phyloP scores from a whole-genome alignment of 2,329 filamentous ascomycete genomes.

The Chrysosporium queenslandicum region DNA sequence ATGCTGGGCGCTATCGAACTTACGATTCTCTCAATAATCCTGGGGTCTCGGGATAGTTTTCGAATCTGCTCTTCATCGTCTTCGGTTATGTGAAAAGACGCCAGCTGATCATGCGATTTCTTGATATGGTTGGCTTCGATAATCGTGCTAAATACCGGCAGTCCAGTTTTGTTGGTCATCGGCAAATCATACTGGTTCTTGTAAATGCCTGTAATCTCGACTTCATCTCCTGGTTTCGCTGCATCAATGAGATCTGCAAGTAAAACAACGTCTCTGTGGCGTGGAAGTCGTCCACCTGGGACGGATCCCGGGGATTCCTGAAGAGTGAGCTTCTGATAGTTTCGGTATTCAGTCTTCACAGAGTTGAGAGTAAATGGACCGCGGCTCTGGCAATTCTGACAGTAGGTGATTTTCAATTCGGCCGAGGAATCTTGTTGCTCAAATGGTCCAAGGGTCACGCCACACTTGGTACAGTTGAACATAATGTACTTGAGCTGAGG shows the following conservation, averaged over 20 bases:
- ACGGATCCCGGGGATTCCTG: slow-evolving; percentile 97
- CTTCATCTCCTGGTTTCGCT: slow-evolving; percentile 94
- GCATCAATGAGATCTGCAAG: slow-evolving; percentile 95
- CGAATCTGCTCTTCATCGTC: slow-evolving; percentile 90
- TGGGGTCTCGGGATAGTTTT: slow-evolving; percentile 73
- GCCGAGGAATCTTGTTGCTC: slow-evolving; percentile 85
- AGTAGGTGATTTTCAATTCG: slow-evolving; percentile 93
- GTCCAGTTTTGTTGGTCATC: slow-evolving; percentile 96
- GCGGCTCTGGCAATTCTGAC: slow-evolving; percentile 88
- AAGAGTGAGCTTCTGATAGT: slow-evolving; percentile 94
- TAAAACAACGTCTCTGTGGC: slow-evolving; percentile 86
- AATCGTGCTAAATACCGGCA: slow-evolving; percentile 95
- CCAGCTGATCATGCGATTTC: slow-evolving; percentile 94
- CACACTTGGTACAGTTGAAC: slow-evolving; percentile 92
- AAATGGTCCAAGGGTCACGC: slow-evolving; percentile 83
- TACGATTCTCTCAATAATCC: slow-evolving; percentile 86
- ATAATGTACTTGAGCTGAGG: slow-evolving; percentile 98
- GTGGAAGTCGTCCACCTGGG: slow-evolving; percentile 84
- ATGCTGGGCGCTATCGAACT: slow-evolving; percentile 93
- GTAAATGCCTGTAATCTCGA: slow-evolving; percentile 94
- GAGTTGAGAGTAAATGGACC: slow-evolving; percentile 94
- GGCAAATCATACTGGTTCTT: slow-evolving; percentile 97
- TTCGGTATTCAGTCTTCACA: slow-evolving; percentile 95
- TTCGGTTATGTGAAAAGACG: slow-evolving; percentile 89
- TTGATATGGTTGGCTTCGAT: slow-evolving; percentile 95